Evolutionary conservation across 2,329 filamentous ascomycete species (phyloP).

Genomic region (Cercospora sesami): DNA sequence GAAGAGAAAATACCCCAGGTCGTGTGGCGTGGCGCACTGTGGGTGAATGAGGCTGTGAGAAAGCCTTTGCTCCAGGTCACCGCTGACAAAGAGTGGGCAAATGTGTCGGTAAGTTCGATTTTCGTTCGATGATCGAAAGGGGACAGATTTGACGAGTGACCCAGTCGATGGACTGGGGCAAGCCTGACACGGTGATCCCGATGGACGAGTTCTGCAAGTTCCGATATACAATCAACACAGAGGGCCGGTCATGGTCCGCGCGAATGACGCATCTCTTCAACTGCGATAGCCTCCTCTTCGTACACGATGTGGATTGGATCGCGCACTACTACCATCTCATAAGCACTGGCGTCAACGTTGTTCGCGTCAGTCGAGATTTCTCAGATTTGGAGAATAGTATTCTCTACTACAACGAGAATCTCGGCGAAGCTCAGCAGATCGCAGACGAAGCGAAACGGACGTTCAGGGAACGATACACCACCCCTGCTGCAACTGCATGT

Average conservation of each 20-base stretch:
- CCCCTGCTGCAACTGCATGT: constrained; percentile 35
- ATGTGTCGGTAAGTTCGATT: constrained; percentile 34
- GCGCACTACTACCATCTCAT: constrained; percentile 34
- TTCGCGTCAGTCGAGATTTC: constrained; percentile 30
- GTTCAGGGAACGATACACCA: constrained; percentile 32
- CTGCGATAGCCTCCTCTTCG: constrained; percentile 32
- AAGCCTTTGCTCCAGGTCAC: constrained; percentile 36
- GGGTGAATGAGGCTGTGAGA: constrained; percentile 32
- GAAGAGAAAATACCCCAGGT: constrained; percentile 33
- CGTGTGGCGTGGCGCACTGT: constrained; percentile 36
- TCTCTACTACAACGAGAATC: constrained; percentile 26
- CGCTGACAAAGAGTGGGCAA: constrained; percentile 40
- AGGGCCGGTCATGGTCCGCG: constrained; percentile 34
- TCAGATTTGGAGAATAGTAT: constrained; percentile 31
- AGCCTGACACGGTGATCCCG: constrained; percentile 24
- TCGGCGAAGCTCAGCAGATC: constrained; percentile 27
- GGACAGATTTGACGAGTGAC: neutral
- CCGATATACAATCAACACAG: constrained; percentile 34
- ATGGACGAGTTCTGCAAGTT: constrained; percentile 35
- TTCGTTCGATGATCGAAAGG: neutral
- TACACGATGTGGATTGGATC: constrained; percentile 35
- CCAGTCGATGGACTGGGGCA: constrained; percentile 31
- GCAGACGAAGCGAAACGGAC: constrained; percentile 23
- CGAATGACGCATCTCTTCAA: constrained; percentile 36
- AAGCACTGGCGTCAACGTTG: constrained; percentile 28